Base-by-base conservation (phyloP, 2,329 filamentous ascomycete genomes). In the Paecilomyces sp. region DNA sequence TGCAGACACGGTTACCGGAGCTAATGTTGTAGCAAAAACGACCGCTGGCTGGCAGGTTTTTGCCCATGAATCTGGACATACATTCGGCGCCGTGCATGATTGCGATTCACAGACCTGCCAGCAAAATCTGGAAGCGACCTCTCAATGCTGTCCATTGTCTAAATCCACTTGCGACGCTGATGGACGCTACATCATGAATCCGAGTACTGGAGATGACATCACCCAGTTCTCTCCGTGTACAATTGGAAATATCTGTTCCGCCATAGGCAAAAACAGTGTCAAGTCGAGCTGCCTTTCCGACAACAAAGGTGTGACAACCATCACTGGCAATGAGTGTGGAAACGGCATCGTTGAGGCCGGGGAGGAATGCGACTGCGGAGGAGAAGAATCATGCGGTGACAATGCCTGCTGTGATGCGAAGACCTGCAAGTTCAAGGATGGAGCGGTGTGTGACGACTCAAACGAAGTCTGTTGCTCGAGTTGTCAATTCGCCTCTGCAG, bases 301-400 rank as follows among this genome's bases (percentile, higher is more conserved):
- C 73, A 99, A 99, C 79, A 86, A 85, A 66, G 87, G 90, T 64
- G 86, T 99, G 54, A 83, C 85, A 33, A 94, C 89, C 30, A 90
- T 96, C 66, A 88, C 87, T 0, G 90, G 89, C 58, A 88, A 88
- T 66, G 88, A 92, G 71, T 99, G 94, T 75, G 94, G 94, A 60
- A 99, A 99, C 75, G 94, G 94, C 58, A 97, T 99, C 65, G 94
- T 99, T 56, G 94, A 97, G 76, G 80, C 84, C 18, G 94, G 91
- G 63, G 94, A 99, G 76, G 89, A 99, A 57, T 99, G 94, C 76
- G 94, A 99, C 75, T 99, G 94, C 69, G 94, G 94, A 63, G 93
- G 93, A 58, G 77, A 80, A 13, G 75, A 79, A 13, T 85, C 84
- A 47, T 99, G 94, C 72, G 85, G 80, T 25, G 76, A 81, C 68